Conservation (phyloP, 2,329 filamentous ascomycete species). For the Neodidymelliopsis sp. region DNA sequence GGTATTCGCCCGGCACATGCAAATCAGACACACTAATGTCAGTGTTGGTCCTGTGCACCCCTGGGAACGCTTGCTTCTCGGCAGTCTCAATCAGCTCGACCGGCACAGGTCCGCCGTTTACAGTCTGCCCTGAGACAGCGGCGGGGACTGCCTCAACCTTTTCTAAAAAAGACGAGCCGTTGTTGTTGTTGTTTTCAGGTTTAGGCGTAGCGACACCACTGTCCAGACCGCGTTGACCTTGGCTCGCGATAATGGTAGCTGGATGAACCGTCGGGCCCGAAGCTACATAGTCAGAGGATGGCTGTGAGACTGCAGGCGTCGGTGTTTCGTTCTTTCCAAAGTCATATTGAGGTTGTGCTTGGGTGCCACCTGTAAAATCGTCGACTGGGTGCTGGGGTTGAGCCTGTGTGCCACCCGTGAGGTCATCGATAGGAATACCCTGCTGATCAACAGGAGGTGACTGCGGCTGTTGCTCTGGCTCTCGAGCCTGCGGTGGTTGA, state of each 20-base stretch:
- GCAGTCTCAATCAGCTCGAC: conserved; percentile 26
- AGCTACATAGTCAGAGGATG: background rate
- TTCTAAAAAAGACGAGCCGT: conserved; percentile 42
- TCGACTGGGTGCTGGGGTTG: conserved; percentile 23
- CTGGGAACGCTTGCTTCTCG: conserved; percentile 53
- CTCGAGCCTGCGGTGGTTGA: conserved; percentile 27
- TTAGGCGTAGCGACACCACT: conserved; percentile 26
- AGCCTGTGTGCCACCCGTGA: conserved; percentile 11
- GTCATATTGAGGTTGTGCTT: conserved; percentile 1
- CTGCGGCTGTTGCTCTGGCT: conserved; percentile 19
- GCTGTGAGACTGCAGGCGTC: background rate
- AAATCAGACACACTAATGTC: conserved; percentile 66
- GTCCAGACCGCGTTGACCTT: conserved; percentile 17
- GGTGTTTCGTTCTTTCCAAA: background rate
- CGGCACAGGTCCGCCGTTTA: conserved; percentile 41
- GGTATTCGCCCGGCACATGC: conserved; percentile 74
- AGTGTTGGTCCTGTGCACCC: conserved; percentile 56
- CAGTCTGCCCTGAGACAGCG: conserved; percentile 33
- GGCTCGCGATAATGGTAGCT: conserved; percentile 23
- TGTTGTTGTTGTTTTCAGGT: conserved; percentile 19
- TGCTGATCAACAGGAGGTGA: conserved; percentile 13
- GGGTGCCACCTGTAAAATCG: conserved; percentile 14
- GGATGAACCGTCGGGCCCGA: conserved; percentile 11
- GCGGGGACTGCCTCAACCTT: conserved; percentile 36
- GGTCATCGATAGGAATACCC: conserved; percentile 12